Conservation (phyloP, 805 yeast genomes). For the Debaryomyces hansenii region DNA sequence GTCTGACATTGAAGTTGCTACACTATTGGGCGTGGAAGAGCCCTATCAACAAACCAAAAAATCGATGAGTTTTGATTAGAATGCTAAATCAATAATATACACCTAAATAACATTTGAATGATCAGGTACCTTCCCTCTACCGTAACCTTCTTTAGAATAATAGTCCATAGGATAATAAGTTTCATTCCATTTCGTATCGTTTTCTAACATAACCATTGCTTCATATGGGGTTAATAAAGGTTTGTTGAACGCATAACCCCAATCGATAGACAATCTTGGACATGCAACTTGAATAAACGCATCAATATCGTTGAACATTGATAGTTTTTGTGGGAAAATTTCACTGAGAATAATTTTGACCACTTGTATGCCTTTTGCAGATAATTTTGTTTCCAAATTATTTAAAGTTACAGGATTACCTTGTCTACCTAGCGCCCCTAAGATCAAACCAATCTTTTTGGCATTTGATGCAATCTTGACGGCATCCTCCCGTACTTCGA, state of each 20-base stretch:
- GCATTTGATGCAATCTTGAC: conserved; percentile 60
- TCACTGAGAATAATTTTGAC: conserved; percentile 86
- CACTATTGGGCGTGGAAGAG: conserved; percentile 68
- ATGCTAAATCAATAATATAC: conserved; percentile 2
- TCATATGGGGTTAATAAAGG: conserved; percentile 95
- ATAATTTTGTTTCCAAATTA: conserved; percentile 58
- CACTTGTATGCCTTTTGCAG: conserved; percentile 58
- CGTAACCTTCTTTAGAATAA: conserved; percentile 86
- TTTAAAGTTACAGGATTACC: conserved; percentile 80
- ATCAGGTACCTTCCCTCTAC: conserved; percentile 75
- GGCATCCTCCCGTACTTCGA: conserved; percentile 71
- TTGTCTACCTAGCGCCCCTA: conserved; percentile 95
- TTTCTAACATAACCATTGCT: conserved; percentile 82
- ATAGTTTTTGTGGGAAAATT: conserved; percentile 87
- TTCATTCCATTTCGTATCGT: conserved; percentile 65
- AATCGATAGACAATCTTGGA: conserved; percentile 92
- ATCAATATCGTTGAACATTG: conserved; percentile 91
- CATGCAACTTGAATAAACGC: conserved; percentile 98
- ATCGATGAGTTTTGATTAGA: conserved; percentile 1
- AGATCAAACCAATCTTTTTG: conserved; percentile 73
- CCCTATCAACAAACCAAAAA: conserved; percentile 1
- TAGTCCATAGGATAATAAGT: conserved; percentile 93
- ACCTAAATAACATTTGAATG: conserved; percentile 18
- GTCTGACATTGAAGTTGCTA: conserved; percentile 61
- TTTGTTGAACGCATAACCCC: conserved; percentile 96